Conservation (phyloP, 345 rosid genomes). For the Excoecaria agallocha region DNA sequence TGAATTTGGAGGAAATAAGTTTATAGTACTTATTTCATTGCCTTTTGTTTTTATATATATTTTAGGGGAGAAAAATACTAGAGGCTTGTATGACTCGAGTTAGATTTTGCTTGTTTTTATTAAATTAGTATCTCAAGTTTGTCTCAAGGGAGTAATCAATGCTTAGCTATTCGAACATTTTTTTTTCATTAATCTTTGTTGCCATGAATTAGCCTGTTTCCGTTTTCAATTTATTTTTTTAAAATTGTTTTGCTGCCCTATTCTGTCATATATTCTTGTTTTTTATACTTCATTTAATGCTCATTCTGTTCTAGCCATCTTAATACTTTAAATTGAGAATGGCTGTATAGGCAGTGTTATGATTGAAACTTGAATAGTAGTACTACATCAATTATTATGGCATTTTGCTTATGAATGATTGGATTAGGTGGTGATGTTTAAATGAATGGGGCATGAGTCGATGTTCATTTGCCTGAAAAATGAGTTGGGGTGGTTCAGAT, state of each 20-base stretch:
- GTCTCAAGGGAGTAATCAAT: conserved; percentile 1
- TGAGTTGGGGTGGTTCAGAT: no score
- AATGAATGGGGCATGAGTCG: no score
- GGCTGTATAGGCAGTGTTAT: no score
- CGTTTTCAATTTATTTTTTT: background rate
- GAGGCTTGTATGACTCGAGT: conserved; percentile 5
- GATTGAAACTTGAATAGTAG: no score
- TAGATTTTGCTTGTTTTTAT: conserved; percentile 1
- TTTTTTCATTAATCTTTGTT: background rate
- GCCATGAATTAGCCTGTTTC: background rate
- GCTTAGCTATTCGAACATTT: background rate
- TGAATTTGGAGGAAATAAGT: background rate
- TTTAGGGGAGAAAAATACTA: conserved; percentile 5
- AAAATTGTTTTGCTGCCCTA: background rate
- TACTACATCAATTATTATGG: no score
- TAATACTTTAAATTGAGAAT: no score
- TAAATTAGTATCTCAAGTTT: background rate
- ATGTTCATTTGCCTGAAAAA: no score
- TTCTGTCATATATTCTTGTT: no score
- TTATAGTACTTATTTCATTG: background rate
- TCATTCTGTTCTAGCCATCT: no score
- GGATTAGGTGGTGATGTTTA: no score
- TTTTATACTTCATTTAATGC: no score
- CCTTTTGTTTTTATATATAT: background rate
- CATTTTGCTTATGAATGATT: no score